Conservation (phyloP, 441 rosid genomes). For the Francoa sonchifolia region DNA sequence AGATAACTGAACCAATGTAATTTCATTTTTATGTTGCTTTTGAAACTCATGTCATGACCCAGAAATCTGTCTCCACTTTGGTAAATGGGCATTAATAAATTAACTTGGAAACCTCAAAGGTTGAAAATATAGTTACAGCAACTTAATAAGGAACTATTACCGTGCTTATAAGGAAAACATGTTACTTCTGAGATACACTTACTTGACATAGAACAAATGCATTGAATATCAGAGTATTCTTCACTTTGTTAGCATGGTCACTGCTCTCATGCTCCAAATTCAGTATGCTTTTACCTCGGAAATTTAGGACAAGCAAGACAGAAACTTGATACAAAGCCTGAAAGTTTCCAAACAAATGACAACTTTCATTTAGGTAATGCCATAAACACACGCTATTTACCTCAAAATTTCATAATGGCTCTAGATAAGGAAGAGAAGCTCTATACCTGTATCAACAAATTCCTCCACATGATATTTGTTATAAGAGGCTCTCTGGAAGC, state of each 20-base stretch:
- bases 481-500: constrained; percentile 76
- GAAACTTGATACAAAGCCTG: constrained; percentile 84
- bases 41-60: too few species aligned
- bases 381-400: not conserved
- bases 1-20: too few species aligned
- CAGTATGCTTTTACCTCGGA: constrained; percentile 55
- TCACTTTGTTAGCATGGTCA: constrained; percentile 46
- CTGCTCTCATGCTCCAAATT: constrained; percentile 23
- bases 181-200: too few species aligned
- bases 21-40: too few species aligned
- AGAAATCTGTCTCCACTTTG: too few species aligned
- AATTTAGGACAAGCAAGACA: constrained; percentile 65
- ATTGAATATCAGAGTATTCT: constrained; percentile 83
- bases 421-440: not conserved
- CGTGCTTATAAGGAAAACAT: too few species aligned
- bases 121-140: too few species aligned
- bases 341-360: constrained; percentile 11
- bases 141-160: too few species aligned
- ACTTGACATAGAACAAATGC: constrained; percentile 93
- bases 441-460: constrained; percentile 73
- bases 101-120: too few species aligned
- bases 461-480: constrained; percentile 96
- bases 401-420: not conserved
- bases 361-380: not conserved
- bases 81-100: too few species aligned